phyloP scores from a whole-genome alignment of 495 filamentous ascomycete species.

The Trichocladium antarcticum region DNA sequence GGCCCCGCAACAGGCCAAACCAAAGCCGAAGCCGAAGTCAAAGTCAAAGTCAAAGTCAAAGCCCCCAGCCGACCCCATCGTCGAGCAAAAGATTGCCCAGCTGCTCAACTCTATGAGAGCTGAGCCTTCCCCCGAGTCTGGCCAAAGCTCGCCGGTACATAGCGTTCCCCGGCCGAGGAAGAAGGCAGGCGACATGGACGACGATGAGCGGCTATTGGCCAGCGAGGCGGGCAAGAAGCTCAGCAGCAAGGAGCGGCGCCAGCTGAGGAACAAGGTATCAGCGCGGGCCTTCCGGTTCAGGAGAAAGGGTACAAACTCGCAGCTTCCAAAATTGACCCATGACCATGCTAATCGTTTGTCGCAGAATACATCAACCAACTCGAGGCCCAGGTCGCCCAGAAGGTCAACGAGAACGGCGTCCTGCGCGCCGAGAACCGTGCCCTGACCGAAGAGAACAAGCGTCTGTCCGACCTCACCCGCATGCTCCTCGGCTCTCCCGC shows the following conservation, averaged over 20 bases:
- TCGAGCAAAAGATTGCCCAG: slow-evolving; percentile 78
- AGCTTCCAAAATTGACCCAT: not conserved
- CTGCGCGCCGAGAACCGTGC: slow-evolving; percentile 59
- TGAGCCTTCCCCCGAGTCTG: slow-evolving; percentile 41
- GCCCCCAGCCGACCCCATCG: slow-evolving; percentile 49
- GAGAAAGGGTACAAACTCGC: slow-evolving; percentile 72
- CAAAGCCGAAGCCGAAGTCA: slow-evolving; percentile 30
- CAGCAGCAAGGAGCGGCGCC: slow-evolving; percentile 83
- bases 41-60: slow-evolving; percentile 30
- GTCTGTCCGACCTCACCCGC: slow-evolving; percentile 63
- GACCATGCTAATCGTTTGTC: slow-evolving; percentile 36
- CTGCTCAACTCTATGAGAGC: slow-evolving; percentile 76
- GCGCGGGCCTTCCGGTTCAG: slow-evolving; percentile 90
- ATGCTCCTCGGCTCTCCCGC: slow-evolving; percentile 78
- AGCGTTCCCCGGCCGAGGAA: slow-evolving; percentile 49
- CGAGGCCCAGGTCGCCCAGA: slow-evolving; percentile 68
- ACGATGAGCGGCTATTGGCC: slow-evolving; percentile 83
- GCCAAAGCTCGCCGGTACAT: slow-evolving; percentile 12
- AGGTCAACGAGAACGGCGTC: slow-evolving; percentile 60
- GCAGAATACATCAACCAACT: slow-evolving; percentile 90
- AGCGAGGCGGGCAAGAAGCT: slow-evolving; percentile 98
- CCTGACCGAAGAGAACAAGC: slow-evolving; percentile 68
- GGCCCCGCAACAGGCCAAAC: slow-evolving; percentile 59
- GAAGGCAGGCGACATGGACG: slow-evolving; percentile 96
- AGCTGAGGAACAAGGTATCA: slow-evolving; percentile 96